These are phyloP conservation scores for Geotrichum fermentans DNA, from an alignment of 1,139 yeast species.

Conservation along the genomic window DNA sequence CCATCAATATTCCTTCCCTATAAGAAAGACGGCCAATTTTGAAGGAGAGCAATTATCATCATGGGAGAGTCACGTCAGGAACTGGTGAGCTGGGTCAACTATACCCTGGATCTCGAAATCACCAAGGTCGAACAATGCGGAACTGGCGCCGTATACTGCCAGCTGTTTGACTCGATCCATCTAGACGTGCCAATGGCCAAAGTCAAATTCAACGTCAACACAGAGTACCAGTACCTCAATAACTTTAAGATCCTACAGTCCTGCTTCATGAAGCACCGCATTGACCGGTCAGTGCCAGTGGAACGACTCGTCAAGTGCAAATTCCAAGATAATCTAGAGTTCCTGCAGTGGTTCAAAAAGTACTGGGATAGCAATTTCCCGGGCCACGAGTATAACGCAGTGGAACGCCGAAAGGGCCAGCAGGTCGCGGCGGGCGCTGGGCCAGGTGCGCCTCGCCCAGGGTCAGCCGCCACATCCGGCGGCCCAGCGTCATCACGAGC, in stretches of 20 bases:
- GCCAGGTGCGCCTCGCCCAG: constrained; percentile 1
- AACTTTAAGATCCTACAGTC: constrained; percentile 85
- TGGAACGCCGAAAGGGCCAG: constrained; percentile 45
- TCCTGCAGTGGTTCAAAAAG: constrained; percentile 84
- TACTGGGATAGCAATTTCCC: constrained; percentile 72
- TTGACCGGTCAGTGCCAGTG: constrained; percentile 74
- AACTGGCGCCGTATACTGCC: constrained; percentile 92
- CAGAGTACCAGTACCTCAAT: constrained; percentile 71
- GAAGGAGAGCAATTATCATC: neutral
- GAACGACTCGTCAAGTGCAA: constrained; percentile 80
- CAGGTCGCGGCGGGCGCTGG: constrained; percentile 16
- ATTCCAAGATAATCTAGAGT: constrained; percentile 89
- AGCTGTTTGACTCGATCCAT: constrained; percentile 77
- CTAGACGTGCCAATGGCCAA: constrained; percentile 75
- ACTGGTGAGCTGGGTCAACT: constrained; percentile 78
- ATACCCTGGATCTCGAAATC: constrained; percentile 58
- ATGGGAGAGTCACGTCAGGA: constrained; percentile 78
- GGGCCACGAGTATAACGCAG: constrained; percentile 66
- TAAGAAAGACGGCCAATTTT: too few relatives aligned
- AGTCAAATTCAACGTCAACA: constrained; percentile 63
- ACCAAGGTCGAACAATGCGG: constrained; percentile 91
- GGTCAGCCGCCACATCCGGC: constrained; percentile 4
- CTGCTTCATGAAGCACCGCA: constrained; percentile 62
- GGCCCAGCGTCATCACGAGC: constrained; percentile 11
- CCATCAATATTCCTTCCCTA: too few relatives aligned